Conservation (phyloP, 2,329 filamentous ascomycete genomes). For the Sclerotinia spermophila region DNA sequence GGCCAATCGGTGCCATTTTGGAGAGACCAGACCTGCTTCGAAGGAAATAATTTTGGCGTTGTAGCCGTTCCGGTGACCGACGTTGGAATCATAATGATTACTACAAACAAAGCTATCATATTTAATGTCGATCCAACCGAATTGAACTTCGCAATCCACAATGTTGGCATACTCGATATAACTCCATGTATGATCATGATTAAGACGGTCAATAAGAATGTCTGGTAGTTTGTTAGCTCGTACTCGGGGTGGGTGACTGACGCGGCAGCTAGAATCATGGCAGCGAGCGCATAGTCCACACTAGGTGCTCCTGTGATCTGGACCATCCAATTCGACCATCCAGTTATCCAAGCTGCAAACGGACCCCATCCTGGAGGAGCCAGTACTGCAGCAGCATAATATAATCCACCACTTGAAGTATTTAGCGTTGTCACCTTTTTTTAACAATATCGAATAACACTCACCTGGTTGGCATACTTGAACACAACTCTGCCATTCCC, state of each 20-base stretch:
- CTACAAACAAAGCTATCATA: conserved; percentile 61
- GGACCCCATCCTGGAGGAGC: conserved; percentile 64
- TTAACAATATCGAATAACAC: conserved; percentile 11
- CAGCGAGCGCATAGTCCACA: conserved; percentile 61
- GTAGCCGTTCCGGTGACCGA: conserved; percentile 43
- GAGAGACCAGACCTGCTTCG: conserved; percentile 62
- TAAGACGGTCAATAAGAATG: conserved; percentile 62
- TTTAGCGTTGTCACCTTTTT: conserved; percentile 2
- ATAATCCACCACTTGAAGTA: conserved; percentile 57
- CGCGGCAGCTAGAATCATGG: conserved; percentile 68
- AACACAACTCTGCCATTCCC: conserved; percentile 68
- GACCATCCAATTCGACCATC: conserved; percentile 68
- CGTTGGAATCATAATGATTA: conserved; percentile 66
- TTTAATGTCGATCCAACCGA: conserved; percentile 68
- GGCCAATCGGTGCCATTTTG: conserved; percentile 65
- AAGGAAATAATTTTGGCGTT: conserved; percentile 55
- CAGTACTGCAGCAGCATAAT: conserved; percentile 70
- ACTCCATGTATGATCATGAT: conserved; percentile 65
- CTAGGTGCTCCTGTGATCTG: conserved; percentile 64
- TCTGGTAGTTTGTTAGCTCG: conserved; percentile 61
- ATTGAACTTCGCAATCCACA: conserved; percentile 68
- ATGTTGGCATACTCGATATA: conserved; percentile 68
- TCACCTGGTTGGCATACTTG: conserved; percentile 65
- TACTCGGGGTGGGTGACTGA: conserved; percentile 67
- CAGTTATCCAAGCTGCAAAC: conserved; percentile 64